Evolutionary conservation across 1,284 basidiomycete genomes (phyloP).

Genomic region (Abortiporus biennis): DNA sequence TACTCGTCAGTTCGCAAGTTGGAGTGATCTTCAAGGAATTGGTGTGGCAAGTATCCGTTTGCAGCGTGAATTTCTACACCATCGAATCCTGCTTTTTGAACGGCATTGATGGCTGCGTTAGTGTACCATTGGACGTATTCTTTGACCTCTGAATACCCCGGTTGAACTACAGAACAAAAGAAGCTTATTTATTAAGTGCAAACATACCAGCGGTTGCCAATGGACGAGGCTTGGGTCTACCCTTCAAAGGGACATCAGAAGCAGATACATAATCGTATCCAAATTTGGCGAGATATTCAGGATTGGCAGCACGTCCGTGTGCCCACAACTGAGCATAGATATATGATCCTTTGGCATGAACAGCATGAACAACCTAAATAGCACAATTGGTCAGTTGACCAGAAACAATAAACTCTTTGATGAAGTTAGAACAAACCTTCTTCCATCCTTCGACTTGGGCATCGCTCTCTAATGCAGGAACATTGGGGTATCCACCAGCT

Average conservation of each 20-base stretch:
- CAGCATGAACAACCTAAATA: slow-evolving; percentile 12
- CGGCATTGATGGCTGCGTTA: slow-evolving; percentile 19
- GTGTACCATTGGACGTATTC: slow-evolving; percentile 18
- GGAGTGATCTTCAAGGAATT: slow-evolving; percentile 29
- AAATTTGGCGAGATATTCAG: not conserved
- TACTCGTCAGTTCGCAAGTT: slow-evolving; percentile 52
- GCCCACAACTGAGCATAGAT: slow-evolving; percentile 22
- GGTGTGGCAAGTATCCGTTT: slow-evolving; percentile 31
- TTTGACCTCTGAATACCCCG: slow-evolving; percentile 7
- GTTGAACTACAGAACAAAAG: not conserved
- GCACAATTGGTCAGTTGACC: not conserved
- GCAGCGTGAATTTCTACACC: slow-evolving; percentile 27
- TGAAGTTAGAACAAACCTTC: slow-evolving; percentile 20
- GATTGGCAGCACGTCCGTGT: not conserved
- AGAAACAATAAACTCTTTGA: not conserved
- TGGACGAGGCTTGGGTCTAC: not conserved
- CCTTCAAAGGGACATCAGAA: slow-evolving; percentile 3
- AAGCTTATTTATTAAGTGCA: not conserved
- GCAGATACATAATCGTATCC: not conserved
- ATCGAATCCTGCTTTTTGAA: slow-evolving; percentile 27
- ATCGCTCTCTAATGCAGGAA: slow-evolving; percentile 34
- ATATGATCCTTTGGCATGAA: slow-evolving; percentile 21
- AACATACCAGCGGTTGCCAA: slow-evolving; percentile 5
- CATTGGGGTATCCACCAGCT: slow-evolving; percentile 28
- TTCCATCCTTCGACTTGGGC: slow-evolving; percentile 40